Base-by-base conservation (phyloP, 306 rosid genomes). In the Ammopiptanthus mongolicus region DNA sequence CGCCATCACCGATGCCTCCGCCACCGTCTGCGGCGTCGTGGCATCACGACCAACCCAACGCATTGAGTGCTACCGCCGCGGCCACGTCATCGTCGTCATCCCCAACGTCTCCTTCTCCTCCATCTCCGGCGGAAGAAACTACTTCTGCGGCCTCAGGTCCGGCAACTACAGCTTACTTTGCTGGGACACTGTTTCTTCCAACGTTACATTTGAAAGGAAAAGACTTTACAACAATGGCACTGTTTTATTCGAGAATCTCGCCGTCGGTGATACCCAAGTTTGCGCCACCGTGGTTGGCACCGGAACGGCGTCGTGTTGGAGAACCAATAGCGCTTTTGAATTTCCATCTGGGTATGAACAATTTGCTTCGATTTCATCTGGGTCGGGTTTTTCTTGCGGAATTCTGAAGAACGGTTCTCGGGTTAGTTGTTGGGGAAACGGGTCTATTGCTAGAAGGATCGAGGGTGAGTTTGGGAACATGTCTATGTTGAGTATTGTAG, bases 361-460 rank as follows among this genome's bases (percentile, higher is more conserved):
- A 18, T 91, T 90, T 42, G 17, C 5, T 15, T 90, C 93, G 0
- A 81, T 92, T 57, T 85, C 99, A 65, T 95, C 99, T 64, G 99
- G 99, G 84, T 78, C 75, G 41, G 93, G 88, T 0, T 95, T 92
- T 76, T 81, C 98, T 79, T 95, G 99, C 44, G 99, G 99, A 7
- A 84, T 92, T 63, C 5, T 66, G 76, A 83, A 25, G 37, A 44
- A 13, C 17, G 53, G 2, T 42, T 29, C 33, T 15, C 44, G 23
- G 19, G 87, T 95, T 73, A 85, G 55, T 4, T 95, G 99, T 74
- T 90, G 96, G 95, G 99, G 99, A 12, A 37, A 64, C 11, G 66
- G 5, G 9, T 52, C 82, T 3, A 17, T 78, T 5, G 81, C 84
- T n/a, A 36, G 8, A 2, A 61, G 0, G 11, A 87, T 90, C 36